phyloP scores from a whole-genome alignment of 768 basidiomycete species.

The Boletus sp. region DNA sequence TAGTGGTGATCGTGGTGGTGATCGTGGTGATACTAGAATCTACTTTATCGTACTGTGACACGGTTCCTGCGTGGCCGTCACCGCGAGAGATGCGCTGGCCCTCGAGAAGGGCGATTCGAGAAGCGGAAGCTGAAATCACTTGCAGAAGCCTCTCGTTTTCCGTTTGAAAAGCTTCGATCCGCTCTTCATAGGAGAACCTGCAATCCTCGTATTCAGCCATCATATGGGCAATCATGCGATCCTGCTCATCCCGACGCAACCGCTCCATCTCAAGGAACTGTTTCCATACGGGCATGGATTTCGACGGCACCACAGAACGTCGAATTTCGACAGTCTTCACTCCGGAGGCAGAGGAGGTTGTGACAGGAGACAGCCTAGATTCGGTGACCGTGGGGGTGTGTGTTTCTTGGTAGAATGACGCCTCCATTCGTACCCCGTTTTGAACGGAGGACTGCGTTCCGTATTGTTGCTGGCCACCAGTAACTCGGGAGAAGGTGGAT shows the following conservation, averaged over 20 bases:
- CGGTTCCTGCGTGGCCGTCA: too few species aligned
- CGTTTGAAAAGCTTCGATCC: neutral
- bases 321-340: neutral
- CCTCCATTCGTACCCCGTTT: neutral
- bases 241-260: neutral
- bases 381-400: neutral
- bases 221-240: neutral
- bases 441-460: neutral
- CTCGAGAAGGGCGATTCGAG: constrained; percentile 1
- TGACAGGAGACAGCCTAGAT: neutral
- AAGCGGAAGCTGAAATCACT: neutral
- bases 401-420: neutral
- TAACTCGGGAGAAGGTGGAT: neutral
- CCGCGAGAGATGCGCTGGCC: neutral
- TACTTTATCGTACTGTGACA: neutral
- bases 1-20: neutral
- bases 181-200: neutral
- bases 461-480: neutral
- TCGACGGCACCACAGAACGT: neutral
- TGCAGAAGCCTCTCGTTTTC: neutral
- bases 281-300: neutral
- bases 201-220: neutral
- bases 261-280: neutral
- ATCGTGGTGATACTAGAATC: neutral
- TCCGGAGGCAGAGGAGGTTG: neutral